Evolutionary conservation across 192 early-diverging fungal species (phyloP).

Genomic region (Haplosporangium gracile): DNA sequence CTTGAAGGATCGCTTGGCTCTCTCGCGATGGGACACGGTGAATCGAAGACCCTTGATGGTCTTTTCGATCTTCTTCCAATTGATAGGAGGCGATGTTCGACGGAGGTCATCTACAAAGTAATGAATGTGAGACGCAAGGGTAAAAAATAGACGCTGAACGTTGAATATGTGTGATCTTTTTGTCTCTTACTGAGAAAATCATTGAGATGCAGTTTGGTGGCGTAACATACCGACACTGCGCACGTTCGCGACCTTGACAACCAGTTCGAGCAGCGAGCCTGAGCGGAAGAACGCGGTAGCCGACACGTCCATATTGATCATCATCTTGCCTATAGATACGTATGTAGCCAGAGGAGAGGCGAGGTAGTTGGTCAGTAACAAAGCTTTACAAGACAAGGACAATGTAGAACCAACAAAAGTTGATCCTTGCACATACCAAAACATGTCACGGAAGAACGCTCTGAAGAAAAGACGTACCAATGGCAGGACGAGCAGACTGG

Average conservation of each 20-base stretch:
- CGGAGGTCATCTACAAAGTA: conserved; percentile 51
- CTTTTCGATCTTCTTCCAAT: conserved; percentile 60
- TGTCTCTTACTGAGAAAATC: not conserved
- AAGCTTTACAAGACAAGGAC: not conserved
- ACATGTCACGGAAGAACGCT: no score
- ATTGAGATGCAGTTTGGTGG: conserved; percentile 31
- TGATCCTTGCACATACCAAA: not conserved
- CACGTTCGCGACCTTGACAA: conserved; percentile 71
- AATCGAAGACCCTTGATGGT: conserved; percentile 67
- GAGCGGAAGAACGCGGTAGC: conserved; percentile 76
- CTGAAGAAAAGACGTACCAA: conserved; percentile 54
- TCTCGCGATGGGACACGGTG: conserved; percentile 69
- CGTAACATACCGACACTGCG: conserved; percentile 55
- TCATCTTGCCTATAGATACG: conserved; percentile 61
- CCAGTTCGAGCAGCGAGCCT: conserved; percentile 77
- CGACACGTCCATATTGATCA: conserved; percentile 78
- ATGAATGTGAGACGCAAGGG: not conserved
- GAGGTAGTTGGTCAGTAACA: not conserved
- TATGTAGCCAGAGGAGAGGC: not conserved
- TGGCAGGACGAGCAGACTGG: conserved; percentile 83
- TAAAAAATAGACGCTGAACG: not conserved
- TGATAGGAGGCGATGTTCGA: conserved; percentile 53
- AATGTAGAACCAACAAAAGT: not conserved
- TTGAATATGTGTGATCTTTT: no score
- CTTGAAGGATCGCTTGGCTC: conserved; percentile 76